Evolutionary conservation across 2,329 filamentous ascomycete genomes (phyloP), one percentile per base, ranked within the genome.

Genomic region (Penicillium thymicola): DNA sequence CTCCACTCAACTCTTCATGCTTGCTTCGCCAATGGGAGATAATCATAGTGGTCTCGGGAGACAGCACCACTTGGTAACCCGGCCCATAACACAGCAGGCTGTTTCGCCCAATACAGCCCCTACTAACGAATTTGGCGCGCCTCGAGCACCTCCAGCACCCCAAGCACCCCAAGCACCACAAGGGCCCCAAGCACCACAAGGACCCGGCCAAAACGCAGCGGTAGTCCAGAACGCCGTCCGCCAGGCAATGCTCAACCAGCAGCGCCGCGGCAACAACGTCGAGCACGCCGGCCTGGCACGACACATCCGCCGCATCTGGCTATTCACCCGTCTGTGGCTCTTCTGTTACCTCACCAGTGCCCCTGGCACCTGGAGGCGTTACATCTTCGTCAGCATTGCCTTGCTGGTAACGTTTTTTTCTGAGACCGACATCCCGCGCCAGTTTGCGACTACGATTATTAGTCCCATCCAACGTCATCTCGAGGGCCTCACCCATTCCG

Each of bases 311-410:
- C 78, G 81, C 27, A 61, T 81, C 25, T 87, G 85, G 85, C 76
- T 86, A 2, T 78, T 85, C 25, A 71, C 85, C 47, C 80, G 84
- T 10, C 69, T 86, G 21, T 79, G 82, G 55, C 79, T 82, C 56
- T 84, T 86, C 65, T 78, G 81, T 53, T 86, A 84, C 67, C 78
- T 87, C 64, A 78, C 85, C 57, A 79, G 79, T 28, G 76, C 78
- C 23, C 72, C 77, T n/a, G 76, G 75, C 6, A 77, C 75, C 4
- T 79, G 75, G 75, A 70, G 72, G 10, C 75, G 78, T 27, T 70
- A 74, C 32, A 47, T 77, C 18, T 69, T 78, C 30, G 72, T 80
- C 28, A 59, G 65, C 8, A 46, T 71, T 6, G 71, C 77, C 8
- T 66, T 74, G 6, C 49, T 78, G 14, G 58, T 75, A 25, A 70